phyloP scores from a whole-genome alignment of 169 alveolate genomes.

The Cryptosporidium ryanae region DNA sequence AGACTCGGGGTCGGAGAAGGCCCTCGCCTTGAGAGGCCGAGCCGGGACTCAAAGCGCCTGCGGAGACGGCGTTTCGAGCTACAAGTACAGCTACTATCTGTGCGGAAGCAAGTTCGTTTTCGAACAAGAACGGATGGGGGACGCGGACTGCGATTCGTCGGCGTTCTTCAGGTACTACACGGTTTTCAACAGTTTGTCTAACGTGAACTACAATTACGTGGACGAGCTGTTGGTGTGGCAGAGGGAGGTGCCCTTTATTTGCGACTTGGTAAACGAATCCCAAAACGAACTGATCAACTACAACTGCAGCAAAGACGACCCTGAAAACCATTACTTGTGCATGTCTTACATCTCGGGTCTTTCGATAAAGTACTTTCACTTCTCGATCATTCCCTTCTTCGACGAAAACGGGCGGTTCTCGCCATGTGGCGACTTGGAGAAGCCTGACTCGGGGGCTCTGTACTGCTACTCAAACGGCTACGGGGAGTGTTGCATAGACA shows the following conservation, averaged over 20 bases:
- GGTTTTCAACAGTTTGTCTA: constrained; percentile 21
- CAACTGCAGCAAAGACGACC: constrained; percentile 3
- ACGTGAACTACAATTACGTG: constrained; percentile 27
- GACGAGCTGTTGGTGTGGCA: constrained; percentile 72
- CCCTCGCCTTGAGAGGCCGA: too few relatives aligned
- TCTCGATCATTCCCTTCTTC: constrained; percentile 26
- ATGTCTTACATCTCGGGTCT: constrained; percentile 50
- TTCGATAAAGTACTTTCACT: constrained; percentile 54
- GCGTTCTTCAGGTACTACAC: constrained; percentile 19
- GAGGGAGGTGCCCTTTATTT: constrained; percentile 64
- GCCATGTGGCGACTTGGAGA: too few relatives aligned
- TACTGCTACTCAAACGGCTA: constrained; percentile 51
- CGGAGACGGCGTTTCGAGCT: constrained; percentile 1
- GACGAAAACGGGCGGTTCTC: background rate
- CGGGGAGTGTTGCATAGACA: constrained; percentile 36
- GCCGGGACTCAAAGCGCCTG: background rate
- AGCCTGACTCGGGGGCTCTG: background rate
- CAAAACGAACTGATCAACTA: constrained; percentile 23
- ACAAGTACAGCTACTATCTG: constrained; percentile 23
- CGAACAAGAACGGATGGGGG: background rate
- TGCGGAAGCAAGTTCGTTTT: background rate
- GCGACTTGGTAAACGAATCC: constrained; percentile 45
- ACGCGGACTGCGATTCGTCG: background rate
- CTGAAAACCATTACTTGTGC: constrained; percentile 10
- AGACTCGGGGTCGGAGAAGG: too few relatives aligned